These are phyloP conservation scores for Leucocoprinus birnbaumii DNA, from an alignment of 768 basidiomycete genomes.

Conservation along the genomic window DNA sequence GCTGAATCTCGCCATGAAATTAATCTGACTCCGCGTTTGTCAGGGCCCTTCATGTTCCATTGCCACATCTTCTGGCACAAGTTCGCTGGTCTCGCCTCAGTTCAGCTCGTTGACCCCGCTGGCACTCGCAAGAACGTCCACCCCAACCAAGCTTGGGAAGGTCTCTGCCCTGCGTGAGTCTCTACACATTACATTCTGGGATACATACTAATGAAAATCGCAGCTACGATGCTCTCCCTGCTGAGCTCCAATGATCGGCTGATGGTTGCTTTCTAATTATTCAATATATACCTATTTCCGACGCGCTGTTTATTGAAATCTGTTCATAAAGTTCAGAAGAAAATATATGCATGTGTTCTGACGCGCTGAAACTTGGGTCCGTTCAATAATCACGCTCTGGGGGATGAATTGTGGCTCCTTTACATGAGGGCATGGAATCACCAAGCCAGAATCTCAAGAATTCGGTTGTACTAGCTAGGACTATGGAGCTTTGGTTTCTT, in stretches of 20 bases:
- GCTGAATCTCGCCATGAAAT: neutral
- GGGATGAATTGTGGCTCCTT: too few species aligned
- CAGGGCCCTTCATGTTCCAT: constrained; percentile 20
- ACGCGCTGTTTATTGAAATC: neutral
- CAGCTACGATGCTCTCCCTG: constrained; percentile 7
- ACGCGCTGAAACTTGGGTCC: too few species aligned
- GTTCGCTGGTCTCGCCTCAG: constrained; percentile 17
- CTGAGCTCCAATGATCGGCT: neutral
- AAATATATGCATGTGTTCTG: too few species aligned
- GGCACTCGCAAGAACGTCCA: constrained; percentile 5
- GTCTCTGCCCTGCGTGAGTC: constrained; percentile 17
- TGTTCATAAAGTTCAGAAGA: too few species aligned
- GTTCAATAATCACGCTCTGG: too few species aligned
- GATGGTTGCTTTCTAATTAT: neutral
- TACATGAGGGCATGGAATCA: too few species aligned
- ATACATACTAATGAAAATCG: neutral
- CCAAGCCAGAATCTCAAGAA: too few species aligned
- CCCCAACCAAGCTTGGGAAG: constrained; percentile 9
- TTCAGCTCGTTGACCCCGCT: constrained; percentile 11
- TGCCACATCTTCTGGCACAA: constrained; percentile 18
- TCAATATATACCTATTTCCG: neutral
- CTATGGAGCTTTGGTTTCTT: too few species aligned
- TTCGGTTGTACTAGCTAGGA: too few species aligned
- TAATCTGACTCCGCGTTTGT: neutral
- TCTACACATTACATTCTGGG: neutral